A percentile compares a stretch with the other conserved stretches of the same genome.
Conservation (phyloP, 2,329 filamentous ascomycete species). For the Cadophora gregata region DNA sequence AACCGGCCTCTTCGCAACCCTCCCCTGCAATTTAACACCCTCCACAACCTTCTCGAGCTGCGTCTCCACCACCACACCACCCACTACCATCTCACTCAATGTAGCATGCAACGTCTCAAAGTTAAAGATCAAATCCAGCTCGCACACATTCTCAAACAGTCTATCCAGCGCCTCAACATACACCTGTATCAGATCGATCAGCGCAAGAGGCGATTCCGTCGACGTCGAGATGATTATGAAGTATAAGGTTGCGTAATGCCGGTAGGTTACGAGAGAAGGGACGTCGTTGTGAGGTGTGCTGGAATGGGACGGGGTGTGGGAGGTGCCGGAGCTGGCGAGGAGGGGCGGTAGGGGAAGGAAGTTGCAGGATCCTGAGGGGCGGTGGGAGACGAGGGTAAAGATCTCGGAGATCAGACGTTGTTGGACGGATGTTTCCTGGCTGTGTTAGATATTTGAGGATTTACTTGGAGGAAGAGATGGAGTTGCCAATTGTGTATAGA, state of each 20-base stretch:
- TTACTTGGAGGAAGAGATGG: conserved; percentile 3
- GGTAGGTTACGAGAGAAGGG: conserved; percentile 94
- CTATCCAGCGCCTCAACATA: conserved; percentile 96
- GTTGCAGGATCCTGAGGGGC: conserved; percentile 92
- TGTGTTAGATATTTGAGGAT: conserved; percentile 23
- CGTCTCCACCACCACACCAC: conserved; percentile 93
- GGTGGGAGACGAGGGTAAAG: conserved; percentile 92
- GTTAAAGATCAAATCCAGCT: conserved; percentile 96
- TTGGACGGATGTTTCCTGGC: conserved; percentile 93
- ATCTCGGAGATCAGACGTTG: conserved; percentile 97
- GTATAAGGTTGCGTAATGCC: conserved; percentile 96
- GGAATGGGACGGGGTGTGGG: conserved; percentile 67
- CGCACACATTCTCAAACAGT: conserved; percentile 98
- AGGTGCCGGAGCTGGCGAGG: conserved; percentile 69
- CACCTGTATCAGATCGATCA: conserved; percentile 97
- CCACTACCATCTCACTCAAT: conserved; percentile 92
- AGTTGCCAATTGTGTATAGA: conserved; percentile 92
- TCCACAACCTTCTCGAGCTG: conserved; percentile 86
- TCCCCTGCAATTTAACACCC: conserved; percentile 79
- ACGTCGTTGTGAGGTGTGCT: conserved; percentile 78
- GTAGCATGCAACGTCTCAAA: conserved; percentile 96
- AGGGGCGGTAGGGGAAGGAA: conserved; percentile 83
- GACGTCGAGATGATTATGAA: conserved; percentile 98
- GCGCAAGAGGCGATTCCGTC: conserved; percentile 91
- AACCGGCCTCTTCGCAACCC: conserved; percentile 78